Evolutionary conservation across 1,139 yeast species (phyloP), one percentile per base, ranked within the genome.

Genomic region (Protomyces inouyei): DNA sequence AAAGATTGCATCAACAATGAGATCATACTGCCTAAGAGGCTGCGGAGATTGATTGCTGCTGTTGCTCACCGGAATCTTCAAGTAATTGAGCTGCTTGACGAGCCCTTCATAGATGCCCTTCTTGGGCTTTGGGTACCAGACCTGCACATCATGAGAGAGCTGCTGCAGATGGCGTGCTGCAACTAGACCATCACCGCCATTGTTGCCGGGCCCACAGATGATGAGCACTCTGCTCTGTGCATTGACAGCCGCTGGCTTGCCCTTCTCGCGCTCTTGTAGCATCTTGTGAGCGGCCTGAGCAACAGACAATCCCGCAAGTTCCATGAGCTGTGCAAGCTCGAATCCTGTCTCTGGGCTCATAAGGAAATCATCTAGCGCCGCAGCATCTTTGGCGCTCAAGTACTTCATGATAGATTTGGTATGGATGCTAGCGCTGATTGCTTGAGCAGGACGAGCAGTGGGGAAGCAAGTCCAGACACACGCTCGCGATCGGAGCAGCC

Each of bases 301-400:
- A 10, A 92, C 97, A 1, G 97, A 85, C 37, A 92, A 79, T 0
- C 98, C 98, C 0, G 98, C 98, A 59, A 93, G 79, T 76, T 93
- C 98, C 98, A 93, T 57, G 43, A 66, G 60, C 21, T 56, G 61
- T 21, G 53, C 38, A 36, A 38, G 48, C 14, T 46, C 93, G 2
- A 93, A 83, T 1, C 85, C 85, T 0, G 86, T 36, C 9, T 28
- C 52, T 4, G 32, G 76, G 8, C 95, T 85, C 98, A 93, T 93
- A 69, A 93, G 80, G 72, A 91, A 96, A 67, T 81, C 81, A 72
- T 93, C 98, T 52, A 93, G 81, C 55, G 82, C 83, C 0, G 95
- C 86, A 0, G 98, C 98, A 0, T 85, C 77, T 65, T 82, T 81
- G 0, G 96, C 85, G n/a, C 72, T 65, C 35, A 75, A 60, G 43